A percentile compares a stretch with the other conserved stretches of the same genome.
These are phyloP conservation scores for Paraurostyla sp. DNA, from an alignment of 73 alveolate species.

Conservation along the genomic window DNA sequence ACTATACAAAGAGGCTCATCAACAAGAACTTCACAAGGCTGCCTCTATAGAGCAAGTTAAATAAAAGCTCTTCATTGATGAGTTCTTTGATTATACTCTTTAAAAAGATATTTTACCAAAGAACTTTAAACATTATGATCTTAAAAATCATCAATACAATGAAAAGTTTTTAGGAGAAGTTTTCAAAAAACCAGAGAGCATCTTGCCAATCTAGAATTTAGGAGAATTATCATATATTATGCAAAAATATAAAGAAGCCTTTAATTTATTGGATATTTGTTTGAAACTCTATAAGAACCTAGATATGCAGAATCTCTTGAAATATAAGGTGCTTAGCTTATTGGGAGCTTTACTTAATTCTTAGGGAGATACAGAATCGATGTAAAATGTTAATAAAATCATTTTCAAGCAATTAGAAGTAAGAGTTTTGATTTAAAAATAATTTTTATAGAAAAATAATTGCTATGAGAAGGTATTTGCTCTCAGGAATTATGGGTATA, in stretches of 20 bases:
- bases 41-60: slow-evolving; percentile 16
- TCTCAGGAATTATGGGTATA: slow-evolving; percentile 74
- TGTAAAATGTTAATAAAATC: slow-evolving; percentile 34
- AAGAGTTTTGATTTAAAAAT: background rate
- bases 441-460: slow-evolving; percentile 19
- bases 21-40: slow-evolving; percentile 1
- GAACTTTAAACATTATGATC: slow-evolving; percentile 51
- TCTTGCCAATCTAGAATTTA: slow-evolving; percentile 66
- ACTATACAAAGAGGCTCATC: background rate
- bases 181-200: slow-evolving; percentile 25
- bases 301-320: slow-evolving; percentile 52
- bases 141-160: slow-evolving; percentile 31
- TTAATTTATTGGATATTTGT: slow-evolving; percentile 59
- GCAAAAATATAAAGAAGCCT: slow-evolving; percentile 62
- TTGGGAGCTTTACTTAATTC: slow-evolving; percentile 45
- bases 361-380: slow-evolving; percentile 50
- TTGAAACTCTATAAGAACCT: slow-evolving; percentile 19
- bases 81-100: slow-evolving; percentile 52
- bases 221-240: slow-evolving; percentile 72
- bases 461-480: slow-evolving; percentile 77
- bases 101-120: slow-evolving; percentile 44
- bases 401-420: slow-evolving; percentile 52
- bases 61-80: slow-evolving; percentile 67
- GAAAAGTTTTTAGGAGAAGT: slow-evolving; percentile 46
- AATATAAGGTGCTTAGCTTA: slow-evolving; percentile 50